Evolutionary conservation across 805 yeast species (phyloP), one percentile per base, ranked within the genome.

Genomic region (Saturnispora halmiae): DNA sequence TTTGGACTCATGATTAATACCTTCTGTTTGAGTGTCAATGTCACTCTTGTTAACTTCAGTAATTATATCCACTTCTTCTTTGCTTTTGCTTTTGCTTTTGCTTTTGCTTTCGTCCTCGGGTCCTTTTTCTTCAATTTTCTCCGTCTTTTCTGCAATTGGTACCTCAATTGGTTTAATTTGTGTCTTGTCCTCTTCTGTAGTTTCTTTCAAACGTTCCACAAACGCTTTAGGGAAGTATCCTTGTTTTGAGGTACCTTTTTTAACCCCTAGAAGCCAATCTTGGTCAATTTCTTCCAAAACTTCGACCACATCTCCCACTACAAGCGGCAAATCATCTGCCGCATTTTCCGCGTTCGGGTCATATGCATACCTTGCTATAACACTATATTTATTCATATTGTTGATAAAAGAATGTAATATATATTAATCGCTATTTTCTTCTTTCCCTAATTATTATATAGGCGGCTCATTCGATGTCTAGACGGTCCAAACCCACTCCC

Each of bases 221-320:
- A 85, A 90, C 54, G 76, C 77, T 56, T 73, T 75, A 3, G 98
- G 98, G 52, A 92, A 92, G 65, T 88, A 79, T 6, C 98, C 98
- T 16, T 72, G 60, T 8, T 47, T 53, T 25, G 64, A 63, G 4
- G 36, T 26, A 45, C 64, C 72, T 3, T 52, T 53, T 51, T 72
- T 82, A 4, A 68, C 63, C 3, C 98, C 98, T 30, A 72, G 66
- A 55, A 75, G 82, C 97, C 97, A 92, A 47, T 88, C 95, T 6
- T 79, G 94, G 58, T 90, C 96, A 50, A 86, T 95, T 40, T 84
- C 68, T 29, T 74, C 76, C 4, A 79, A 76, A 21, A 90, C 96
- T 3, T 77, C 73, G 48, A 90, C 79, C 22, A 72, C 48, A 56
- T 82, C 86, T 16, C 82, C 88, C 4, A 66, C 73, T 0, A 59